Percentiles rank a stretch among this genome's conserved stretches.
Conservation (phyloP, 129 eudicot species). For the Flaveria sonorensis region DNA sequence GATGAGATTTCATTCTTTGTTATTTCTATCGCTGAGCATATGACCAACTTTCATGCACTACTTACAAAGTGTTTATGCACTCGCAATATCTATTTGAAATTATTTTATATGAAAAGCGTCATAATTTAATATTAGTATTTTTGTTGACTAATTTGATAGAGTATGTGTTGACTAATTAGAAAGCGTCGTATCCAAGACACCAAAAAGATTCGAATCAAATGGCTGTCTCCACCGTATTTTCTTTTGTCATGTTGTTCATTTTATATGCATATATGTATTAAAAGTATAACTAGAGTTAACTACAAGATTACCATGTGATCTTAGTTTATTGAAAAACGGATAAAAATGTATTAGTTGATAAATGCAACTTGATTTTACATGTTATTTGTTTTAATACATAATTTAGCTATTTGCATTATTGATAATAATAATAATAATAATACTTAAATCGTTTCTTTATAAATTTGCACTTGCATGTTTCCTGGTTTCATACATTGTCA, state of each 20-base stretch:
- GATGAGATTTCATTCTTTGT: background rate
- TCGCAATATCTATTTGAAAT: too few species aligned
- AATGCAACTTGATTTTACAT: background rate
- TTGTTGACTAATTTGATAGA: background rate
- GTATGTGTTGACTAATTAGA: slow-evolving; percentile 16
- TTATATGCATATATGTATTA: background rate
- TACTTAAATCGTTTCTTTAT: too few species aligned
- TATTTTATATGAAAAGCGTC: too few species aligned
- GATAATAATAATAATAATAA: too few species aligned
- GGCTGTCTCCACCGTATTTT: slow-evolving; percentile 25
- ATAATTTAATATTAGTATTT: background rate
- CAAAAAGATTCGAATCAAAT: slow-evolving; percentile 12
- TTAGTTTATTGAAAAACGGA: background rate
- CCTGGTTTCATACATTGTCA: too few species aligned
- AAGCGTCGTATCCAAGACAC: slow-evolving; percentile 18
- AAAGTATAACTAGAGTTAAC: background rate
- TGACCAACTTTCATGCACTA: too few species aligned
- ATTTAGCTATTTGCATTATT: too few species aligned
- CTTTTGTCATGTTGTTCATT: slow-evolving; percentile 17
- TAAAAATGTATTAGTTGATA: background rate
- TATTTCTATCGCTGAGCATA: too few species aligned
- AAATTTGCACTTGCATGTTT: too few species aligned
- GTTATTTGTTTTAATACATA: background rate
- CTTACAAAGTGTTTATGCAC: too few species aligned
- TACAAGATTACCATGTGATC: background rate